Evolutionary conservation across 495 filamentous ascomycete genomes (phyloP).

Genomic region (Tuber aestivum): DNA sequence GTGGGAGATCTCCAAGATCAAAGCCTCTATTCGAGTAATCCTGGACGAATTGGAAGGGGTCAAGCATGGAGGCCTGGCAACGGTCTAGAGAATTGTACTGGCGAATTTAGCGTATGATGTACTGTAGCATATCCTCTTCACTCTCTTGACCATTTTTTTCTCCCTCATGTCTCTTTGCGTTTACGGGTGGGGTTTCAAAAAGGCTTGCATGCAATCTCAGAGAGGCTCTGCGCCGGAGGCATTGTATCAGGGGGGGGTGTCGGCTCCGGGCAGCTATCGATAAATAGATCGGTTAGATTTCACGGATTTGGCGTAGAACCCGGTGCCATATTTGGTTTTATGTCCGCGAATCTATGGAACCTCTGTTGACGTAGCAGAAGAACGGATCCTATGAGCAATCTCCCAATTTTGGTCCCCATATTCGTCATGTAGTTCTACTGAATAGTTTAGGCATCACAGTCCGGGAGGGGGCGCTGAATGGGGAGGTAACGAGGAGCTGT

Average conservation of each 20-base stretch:
- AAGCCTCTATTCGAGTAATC: background rate
- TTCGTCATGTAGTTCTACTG: background rate
- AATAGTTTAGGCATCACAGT: background rate
- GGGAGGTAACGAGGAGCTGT: background rate
- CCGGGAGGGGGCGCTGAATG: background rate
- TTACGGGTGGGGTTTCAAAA: background rate
- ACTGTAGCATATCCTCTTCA: slow-evolving; percentile 1
- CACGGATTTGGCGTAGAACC: background rate
- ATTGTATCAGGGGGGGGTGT: background rate
- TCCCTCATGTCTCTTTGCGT: background rate
- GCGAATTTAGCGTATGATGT: background rate
- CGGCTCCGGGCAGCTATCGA: background rate
- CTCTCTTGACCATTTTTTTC: background rate
- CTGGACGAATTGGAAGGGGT: background rate
- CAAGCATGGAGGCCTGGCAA: background rate
- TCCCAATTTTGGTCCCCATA: background rate
- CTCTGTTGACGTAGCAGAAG: background rate
- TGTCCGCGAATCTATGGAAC: background rate
- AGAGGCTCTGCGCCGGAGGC: background rate
- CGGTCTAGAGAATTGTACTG: background rate
- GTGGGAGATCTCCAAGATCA: slow-evolving; percentile 7
- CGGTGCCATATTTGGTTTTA: background rate
- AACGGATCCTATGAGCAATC: background rate
- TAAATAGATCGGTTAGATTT: background rate
- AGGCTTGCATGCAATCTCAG: background rate